A percentile compares a stretch with the other conserved stretches of the same genome.
Evolutionary conservation across 306 rosid genomes (phyloP).

Genomic region (Oxytropis ochrocephala): DNA sequence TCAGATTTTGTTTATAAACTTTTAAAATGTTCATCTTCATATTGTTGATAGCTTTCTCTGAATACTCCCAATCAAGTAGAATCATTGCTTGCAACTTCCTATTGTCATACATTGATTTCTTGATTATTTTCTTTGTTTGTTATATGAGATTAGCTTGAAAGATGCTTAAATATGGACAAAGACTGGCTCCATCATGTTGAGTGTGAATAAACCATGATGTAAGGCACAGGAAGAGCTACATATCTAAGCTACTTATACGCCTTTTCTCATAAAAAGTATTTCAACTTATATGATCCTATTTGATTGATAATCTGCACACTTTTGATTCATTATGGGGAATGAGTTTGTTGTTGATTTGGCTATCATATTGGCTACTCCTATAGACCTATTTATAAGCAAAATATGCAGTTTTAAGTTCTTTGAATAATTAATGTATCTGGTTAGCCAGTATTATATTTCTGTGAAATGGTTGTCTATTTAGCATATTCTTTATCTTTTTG

Average conservation of each 20-base stretch:
- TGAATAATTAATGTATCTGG: background rate
- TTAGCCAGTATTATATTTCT: too few relatives aligned
- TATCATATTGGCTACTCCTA: background rate
- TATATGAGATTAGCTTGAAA: background rate
- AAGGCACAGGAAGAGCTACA: background rate
- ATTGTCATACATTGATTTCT: slow-evolving; percentile 12
- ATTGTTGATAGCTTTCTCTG: slow-evolving; percentile 8
- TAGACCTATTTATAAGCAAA: too few relatives aligned
- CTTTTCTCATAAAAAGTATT: background rate
- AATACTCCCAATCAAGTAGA: slow-evolving; percentile 17
- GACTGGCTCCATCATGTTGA: background rate
- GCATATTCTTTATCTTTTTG: background rate
- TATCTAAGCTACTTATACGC: background rate
- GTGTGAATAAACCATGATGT: slow-evolving; percentile 8
- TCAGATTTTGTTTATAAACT: background rate
- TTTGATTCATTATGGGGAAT: background rate
- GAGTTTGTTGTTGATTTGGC: background rate
- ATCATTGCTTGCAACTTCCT: slow-evolving; percentile 11
- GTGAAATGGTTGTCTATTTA: background rate
- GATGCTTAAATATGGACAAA: background rate
- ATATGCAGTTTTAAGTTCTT: too few relatives aligned
- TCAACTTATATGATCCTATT: slow-evolving; percentile 5
- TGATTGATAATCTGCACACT: background rate
- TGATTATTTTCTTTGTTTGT: background rate
- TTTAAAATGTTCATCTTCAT: background rate